Evolutionary conservation across 176 grass and related monocot species (phyloP).

Genomic region (Oryza punctata): DNA sequence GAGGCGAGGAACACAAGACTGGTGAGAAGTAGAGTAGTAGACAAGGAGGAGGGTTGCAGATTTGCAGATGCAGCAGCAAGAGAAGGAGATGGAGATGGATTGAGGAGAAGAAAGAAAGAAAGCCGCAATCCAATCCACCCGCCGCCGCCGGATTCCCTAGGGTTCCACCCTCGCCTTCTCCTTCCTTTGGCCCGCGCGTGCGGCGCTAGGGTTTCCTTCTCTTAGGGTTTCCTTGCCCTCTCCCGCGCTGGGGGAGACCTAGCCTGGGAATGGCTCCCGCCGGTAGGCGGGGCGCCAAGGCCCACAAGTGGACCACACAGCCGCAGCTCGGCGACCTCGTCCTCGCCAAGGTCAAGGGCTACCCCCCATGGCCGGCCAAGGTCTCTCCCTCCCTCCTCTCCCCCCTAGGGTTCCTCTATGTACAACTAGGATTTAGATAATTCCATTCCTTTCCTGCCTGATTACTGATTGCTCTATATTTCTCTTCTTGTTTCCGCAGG

Average conservation of each 20-base stretch:
- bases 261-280: conserved; percentile 63
- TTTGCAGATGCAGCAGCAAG: neutral
- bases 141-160: neutral
- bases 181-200: conserved; percentile 17
- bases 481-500: conserved; percentile 52
- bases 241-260: neutral
- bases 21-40: no score
- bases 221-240: neutral
- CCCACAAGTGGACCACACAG: conserved; percentile 61
- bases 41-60: neutral
- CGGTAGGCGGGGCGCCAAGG: conserved; percentile 63
- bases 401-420: conserved; percentile 11
- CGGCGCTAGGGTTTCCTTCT: conserved; percentile 51
- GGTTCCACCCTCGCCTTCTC: conserved; percentile 6
- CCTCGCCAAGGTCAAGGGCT: conserved; percentile 97
- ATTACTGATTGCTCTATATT: neutral
- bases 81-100: neutral
- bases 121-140: neutral
- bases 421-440: no score
- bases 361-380: conserved; percentile 93
- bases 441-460: neutral
- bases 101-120: neutral
- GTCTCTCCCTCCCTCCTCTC: conserved; percentile 28
- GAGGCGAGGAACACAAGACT: no score
- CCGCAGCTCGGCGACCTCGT: conserved; percentile 85